Evolutionary conservation across 2,329 filamentous ascomycete genomes (phyloP).

Genomic region (Blumeria graminis): DNA sequence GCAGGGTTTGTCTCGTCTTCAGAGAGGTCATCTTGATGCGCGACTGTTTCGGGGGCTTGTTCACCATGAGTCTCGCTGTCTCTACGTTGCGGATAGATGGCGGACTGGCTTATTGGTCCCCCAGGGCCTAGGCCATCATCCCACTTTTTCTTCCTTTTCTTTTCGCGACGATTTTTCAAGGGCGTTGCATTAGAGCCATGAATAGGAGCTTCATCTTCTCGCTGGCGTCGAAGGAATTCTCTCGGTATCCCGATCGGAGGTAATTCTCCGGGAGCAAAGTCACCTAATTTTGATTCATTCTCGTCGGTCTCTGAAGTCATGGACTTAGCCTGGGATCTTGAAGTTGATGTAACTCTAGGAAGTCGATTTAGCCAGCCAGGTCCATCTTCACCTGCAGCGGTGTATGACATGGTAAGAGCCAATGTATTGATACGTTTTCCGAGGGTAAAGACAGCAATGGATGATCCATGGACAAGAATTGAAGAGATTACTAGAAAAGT

Average conservation of each 20-base stretch:
- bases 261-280: conserved; percentile 43
- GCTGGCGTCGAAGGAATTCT: conserved; percentile 60
- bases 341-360: conserved; percentile 41
- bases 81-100: conserved; percentile 43
- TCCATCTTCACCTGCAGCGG: conserved; percentile 64
- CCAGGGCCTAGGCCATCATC: conserved; percentile 54
- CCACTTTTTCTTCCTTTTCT: conserved; percentile 42
- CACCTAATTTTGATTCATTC: conserved; percentile 34
- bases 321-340: conserved; percentile 61
- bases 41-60: conserved; percentile 13
- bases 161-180: conserved; percentile 33
- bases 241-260: conserved; percentile 48
- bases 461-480: conserved; percentile 92
- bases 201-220: conserved; percentile 43
- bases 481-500: conserved; percentile 86
- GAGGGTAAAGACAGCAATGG: conserved; percentile 87
- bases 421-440: conserved; percentile 97
- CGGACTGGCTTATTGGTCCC: conserved; percentile 72
- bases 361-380: conserved; percentile 89
- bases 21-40: conserved; percentile 11
- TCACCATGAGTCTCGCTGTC: conserved; percentile 10
- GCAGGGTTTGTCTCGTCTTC: conserved; percentile 6
- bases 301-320: conserved; percentile 57
- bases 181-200: conserved; percentile 31
- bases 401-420: conserved; percentile 90